A percentile compares a stretch with the other conserved stretches of the same genome.
Conservation (phyloP, 2,329 filamentous ascomycete species). For the Botryotinia narcissicola region DNA sequence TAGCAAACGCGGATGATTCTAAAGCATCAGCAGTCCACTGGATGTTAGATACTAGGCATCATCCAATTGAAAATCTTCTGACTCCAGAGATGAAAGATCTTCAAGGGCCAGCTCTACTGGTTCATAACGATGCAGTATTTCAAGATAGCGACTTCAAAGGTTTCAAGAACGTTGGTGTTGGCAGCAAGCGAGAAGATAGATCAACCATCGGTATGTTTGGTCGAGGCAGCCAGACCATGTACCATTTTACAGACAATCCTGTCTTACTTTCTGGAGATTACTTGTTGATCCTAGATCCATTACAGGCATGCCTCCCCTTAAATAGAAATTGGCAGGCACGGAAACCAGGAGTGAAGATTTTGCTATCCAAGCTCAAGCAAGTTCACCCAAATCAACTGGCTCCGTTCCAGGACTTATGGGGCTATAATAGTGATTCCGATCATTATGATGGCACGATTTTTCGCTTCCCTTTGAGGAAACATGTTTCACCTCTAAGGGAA, state of each 20-base stretch:
- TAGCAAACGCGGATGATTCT: constrained; percentile 41
- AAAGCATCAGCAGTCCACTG: constrained; percentile 36
- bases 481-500: not conserved
- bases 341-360: constrained; percentile 29
- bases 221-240: constrained; percentile 41
- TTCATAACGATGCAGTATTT: constrained; percentile 39
- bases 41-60: constrained; percentile 34
- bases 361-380: constrained; percentile 28
- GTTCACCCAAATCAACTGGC: constrained; percentile 28
- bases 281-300: constrained; percentile 40
- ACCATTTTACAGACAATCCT: constrained; percentile 40
- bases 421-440: constrained; percentile 26
- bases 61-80: constrained; percentile 30
- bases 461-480: constrained; percentile 32
- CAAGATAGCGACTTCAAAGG: constrained; percentile 37
- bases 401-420: constrained; percentile 32
- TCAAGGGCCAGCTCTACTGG: constrained; percentile 38
- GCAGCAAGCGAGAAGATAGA: constrained; percentile 36
- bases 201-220: constrained; percentile 40
- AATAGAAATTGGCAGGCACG: constrained; percentile 26
- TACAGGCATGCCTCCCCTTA: constrained; percentile 31
- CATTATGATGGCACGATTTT: constrained; percentile 35
- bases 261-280: constrained; percentile 38
- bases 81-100: constrained; percentile 29
- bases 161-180: constrained; percentile 38